These are phyloP conservation scores for Pleurotus cornucopiae DNA, from an alignment of 768 basidiomycete genomes.

Conservation along the genomic window DNA sequence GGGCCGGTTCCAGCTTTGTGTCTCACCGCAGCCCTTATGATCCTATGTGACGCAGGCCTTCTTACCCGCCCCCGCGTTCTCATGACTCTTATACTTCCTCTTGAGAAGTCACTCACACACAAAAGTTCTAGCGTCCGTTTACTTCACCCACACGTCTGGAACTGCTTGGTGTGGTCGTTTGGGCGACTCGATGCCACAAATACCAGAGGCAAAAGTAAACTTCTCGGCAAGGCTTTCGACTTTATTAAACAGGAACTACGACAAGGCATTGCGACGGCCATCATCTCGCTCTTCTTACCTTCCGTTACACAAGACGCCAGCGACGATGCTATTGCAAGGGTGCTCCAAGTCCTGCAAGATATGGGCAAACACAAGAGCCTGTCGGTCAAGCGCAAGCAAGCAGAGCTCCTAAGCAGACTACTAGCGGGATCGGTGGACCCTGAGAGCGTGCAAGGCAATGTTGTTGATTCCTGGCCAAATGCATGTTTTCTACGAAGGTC, in stretches of 20 bases:
- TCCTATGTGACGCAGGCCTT: conserved; percentile 39
- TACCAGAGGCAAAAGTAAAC: conserved; percentile 11
- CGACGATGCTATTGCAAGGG: conserved; percentile 24
- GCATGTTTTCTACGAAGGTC: conserved; percentile 12
- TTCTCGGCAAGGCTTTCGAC: conserved; percentile 25
- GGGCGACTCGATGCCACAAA: conserved; percentile 27
- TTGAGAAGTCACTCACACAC: conserved; percentile 27
- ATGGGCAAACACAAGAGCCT: conserved; percentile 27
- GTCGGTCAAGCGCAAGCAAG: conserved; percentile 25
- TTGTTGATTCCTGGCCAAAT: conserved; percentile 5
- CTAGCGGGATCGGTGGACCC: conserved; percentile 18
- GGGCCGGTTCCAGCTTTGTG: conserved; percentile 41
- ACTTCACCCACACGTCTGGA: conserved; percentile 46
- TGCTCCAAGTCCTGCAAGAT: conserved; percentile 30
- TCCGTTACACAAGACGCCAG: conserved; percentile 6
- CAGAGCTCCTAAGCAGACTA: conserved; percentile 31
- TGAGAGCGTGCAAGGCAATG: conserved; percentile 14
- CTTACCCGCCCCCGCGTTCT: conserved; percentile 36
- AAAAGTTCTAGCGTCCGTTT: conserved; percentile 28
- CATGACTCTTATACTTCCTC: conserved; percentile 31
- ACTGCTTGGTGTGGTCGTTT: conserved; percentile 54
- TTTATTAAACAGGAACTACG: conserved; percentile 44
- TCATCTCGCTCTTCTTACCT: conserved; percentile 37
- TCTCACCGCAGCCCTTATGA: conserved; percentile 40
- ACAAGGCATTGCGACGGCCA: conserved; percentile 36